These are phyloP conservation scores for Ascochyta koolunga DNA, from an alignment of 2,329 filamentous ascomycete species.

Conservation along the genomic window DNA sequence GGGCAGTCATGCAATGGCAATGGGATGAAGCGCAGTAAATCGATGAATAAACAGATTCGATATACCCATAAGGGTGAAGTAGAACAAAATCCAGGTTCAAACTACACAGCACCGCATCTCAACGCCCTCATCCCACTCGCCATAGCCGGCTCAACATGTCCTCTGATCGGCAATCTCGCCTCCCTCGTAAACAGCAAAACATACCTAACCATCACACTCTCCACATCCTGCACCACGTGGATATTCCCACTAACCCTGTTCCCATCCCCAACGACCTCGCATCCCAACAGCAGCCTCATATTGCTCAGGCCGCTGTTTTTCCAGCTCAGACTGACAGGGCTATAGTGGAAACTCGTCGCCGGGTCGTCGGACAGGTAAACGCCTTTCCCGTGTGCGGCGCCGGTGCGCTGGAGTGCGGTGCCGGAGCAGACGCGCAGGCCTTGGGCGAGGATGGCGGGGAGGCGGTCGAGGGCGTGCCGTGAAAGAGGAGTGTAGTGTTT, in stretches of 20 bases:
- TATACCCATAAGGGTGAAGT: background rate
- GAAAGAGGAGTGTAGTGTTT: conserved; percentile 38
- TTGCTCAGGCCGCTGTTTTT: conserved; percentile 31
- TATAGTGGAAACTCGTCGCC: conserved; percentile 31
- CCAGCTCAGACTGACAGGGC: conserved; percentile 31
- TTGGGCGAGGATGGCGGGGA: conserved; percentile 39
- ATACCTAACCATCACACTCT: conserved; percentile 44
- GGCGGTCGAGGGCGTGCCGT: conserved; percentile 42
- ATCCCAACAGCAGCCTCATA: conserved; percentile 38
- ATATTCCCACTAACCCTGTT: conserved; percentile 27
- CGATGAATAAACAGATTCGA: background rate
- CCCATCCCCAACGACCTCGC: conserved; percentile 34
- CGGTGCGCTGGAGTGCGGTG: conserved; percentile 38
- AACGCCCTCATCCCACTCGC: conserved; percentile 28
- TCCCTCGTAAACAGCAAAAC: conserved; percentile 32
- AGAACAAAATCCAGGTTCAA: background rate
- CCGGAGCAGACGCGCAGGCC: conserved; percentile 35
- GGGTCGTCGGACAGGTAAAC: conserved; percentile 44
- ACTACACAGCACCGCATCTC: conserved; percentile 21
- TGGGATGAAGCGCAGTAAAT: background rate
- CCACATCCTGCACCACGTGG: conserved; percentile 36
- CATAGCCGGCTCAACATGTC: conserved; percentile 29
- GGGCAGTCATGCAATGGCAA: background rate
- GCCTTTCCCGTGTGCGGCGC: conserved; percentile 40
- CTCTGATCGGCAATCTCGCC: conserved; percentile 27